phyloP scores from a whole-genome alignment of 2,329 filamentous ascomycete species.

The Colletotrichum sp. region DNA sequence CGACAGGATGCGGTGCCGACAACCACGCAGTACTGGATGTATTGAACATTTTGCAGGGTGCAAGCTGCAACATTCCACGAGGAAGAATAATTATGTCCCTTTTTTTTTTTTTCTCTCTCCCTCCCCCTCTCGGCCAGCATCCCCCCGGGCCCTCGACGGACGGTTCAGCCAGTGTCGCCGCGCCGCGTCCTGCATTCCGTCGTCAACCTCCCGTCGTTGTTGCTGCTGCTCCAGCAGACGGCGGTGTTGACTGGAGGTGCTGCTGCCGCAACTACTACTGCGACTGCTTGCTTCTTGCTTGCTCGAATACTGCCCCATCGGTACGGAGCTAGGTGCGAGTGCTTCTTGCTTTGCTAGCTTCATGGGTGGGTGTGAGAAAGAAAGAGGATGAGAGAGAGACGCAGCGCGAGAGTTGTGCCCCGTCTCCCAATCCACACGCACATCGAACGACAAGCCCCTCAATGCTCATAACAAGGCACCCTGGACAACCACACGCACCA shows the following conservation, averaged over 20 bases:
- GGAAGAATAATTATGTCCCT: not conserved
- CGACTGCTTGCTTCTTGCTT: not conserved
- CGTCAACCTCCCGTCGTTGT: not conserved
- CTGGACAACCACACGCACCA: not conserved
- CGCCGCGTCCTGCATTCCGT: not conserved
- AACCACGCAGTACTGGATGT: not conserved
- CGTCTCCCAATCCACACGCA: not conserved
- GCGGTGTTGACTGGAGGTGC: not conserved
- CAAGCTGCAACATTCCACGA: not conserved
- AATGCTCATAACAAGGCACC: slow-evolving; percentile 9
- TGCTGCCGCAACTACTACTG: not conserved
- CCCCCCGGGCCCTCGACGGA: not conserved
- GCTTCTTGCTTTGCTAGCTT: not conserved
- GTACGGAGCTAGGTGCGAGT: not conserved
- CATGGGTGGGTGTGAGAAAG: not conserved
- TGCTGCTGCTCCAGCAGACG: not conserved
- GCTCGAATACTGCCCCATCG: not conserved
- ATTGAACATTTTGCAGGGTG: not conserved
- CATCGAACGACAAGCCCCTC: slow-evolving; percentile 4
- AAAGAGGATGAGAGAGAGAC: not conserved
- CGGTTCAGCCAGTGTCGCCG: not conserved
- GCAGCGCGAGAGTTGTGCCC: not conserved
- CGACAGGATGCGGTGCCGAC: not conserved
- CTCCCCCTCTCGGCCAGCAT: not conserved
- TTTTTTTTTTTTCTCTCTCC: not conserved